Evolutionary conservation across 345 rosid genomes (phyloP).

Genomic region (Psidium guajava): DNA sequence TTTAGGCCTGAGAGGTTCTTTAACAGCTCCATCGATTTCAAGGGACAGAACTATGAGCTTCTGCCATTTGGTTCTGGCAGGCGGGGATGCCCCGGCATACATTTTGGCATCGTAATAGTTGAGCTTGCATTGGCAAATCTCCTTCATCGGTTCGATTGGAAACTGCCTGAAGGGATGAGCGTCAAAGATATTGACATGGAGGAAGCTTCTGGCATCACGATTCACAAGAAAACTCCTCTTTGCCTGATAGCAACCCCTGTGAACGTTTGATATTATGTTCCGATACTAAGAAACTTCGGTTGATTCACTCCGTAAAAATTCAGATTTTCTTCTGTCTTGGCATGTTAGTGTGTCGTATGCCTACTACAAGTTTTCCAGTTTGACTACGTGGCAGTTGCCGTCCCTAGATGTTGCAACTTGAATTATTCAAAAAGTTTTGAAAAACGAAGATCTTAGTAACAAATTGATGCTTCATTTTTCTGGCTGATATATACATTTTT

Average conservation of each 20-base stretch:
- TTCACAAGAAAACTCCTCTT: slow-evolving; percentile 40
- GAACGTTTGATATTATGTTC: neutral
- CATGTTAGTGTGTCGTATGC: neutral
- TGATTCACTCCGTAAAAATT: neutral
- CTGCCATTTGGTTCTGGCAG: slow-evolving; percentile 57
- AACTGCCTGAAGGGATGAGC: slow-evolving; percentile 27
- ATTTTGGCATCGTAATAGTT: slow-evolving; percentile 21
- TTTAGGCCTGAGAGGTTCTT: slow-evolving; percentile 35
- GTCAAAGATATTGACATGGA: slow-evolving; percentile 37
- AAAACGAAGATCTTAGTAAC: neutral
- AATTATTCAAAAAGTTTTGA: neutral
- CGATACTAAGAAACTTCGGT: neutral
- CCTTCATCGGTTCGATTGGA: slow-evolving; percentile 36
- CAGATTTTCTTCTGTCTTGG: neutral
- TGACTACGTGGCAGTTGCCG: neutral
- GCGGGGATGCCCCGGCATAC: slow-evolving; percentile 47
- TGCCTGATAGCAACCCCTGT: slow-evolving; percentile 5
- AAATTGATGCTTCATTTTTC: neutral
- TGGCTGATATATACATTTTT: neutral
- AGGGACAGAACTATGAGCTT: slow-evolving; percentile 32
- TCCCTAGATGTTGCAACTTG: neutral
- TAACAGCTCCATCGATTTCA: slow-evolving; percentile 25
- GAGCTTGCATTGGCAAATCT: slow-evolving; percentile 36
- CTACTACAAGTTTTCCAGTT: neutral
- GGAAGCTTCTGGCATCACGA: slow-evolving; percentile 24